Base-by-base conservation (phyloP, 1,139 yeast genomes). In the Debaryomycetaceae sp. region DNA sequence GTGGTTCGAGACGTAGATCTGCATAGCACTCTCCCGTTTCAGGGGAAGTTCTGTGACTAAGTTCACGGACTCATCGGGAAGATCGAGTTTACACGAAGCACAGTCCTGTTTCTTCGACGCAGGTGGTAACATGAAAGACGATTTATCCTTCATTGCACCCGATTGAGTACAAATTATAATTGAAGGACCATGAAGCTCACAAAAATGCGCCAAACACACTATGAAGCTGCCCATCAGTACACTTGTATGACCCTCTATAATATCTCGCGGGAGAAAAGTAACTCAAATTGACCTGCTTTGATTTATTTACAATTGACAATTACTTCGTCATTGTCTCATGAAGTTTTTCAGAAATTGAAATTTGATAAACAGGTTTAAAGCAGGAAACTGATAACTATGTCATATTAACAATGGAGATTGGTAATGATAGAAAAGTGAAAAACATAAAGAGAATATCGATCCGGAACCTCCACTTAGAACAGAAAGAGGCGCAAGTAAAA, bases 161-260 rank as follows among this genome's bases (percentile, higher is more conserved):
- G 43, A 53, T 56, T 86, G 93, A 0, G 95, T 85, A 54, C 91
- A 87, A 56, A 85, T 65, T n/a, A 88, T 73, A 40, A 84, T 76
- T 14, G 85, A 75, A 0, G 96, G 96, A 0, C 96, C 96, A 59
- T 88, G 96, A 31, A 84, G 74, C 63, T 88, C 96, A 63, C 96
- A 88, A 60, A 87, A 88, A 57, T 87, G 96, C 0, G 90, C 86
- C 47, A 87, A 61, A 39, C 89, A 78, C 17, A 86, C 68, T 45
- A 77, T 75, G 45, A 54, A 63, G 43, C 63, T 63, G 9, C 58
- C 45, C 66, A 61, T 62, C 17, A 11, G 23, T 27, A 27, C 8
- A 17, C 20, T 17, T 17, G 4, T 17, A 17, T 17, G 20, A 17
- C 20, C 20, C 20, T 17, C 20, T 17, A 17, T 17, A 17, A 17